Conservation (phyloP, 768 basidiomycete genomes). For the Boletus vermiculosoides region DNA sequence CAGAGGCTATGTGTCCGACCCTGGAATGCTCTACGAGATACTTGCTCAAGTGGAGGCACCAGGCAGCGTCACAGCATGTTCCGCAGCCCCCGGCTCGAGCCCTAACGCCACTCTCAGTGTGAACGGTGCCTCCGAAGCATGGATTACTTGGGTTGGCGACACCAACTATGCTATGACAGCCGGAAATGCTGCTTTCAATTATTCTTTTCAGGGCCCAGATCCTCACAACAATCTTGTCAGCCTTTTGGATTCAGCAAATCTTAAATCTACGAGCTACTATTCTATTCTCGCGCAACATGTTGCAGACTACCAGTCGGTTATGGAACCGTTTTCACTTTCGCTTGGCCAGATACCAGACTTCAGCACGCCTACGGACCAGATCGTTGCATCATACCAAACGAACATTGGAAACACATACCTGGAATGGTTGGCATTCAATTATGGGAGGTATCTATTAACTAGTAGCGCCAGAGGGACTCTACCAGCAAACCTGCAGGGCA, state of each 20-base stretch:
- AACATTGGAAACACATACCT: slow-evolving; percentile 61
- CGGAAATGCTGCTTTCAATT: slow-evolving; percentile 52
- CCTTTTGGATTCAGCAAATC: slow-evolving; percentile 34
- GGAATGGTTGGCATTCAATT: slow-evolving; percentile 75
- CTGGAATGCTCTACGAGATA: slow-evolving; percentile 74
- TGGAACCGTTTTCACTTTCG: slow-evolving; percentile 51
- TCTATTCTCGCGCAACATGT: slow-evolving; percentile 48
- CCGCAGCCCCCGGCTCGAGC: slow-evolving; percentile 21
- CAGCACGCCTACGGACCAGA: slow-evolving; percentile 52
- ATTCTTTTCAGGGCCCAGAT: slow-evolving; percentile 63
- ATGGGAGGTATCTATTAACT: slow-evolving; percentile 63
- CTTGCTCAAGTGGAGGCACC: slow-evolving; percentile 47
- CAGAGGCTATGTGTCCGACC: slow-evolving; percentile 44
- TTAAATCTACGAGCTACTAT: slow-evolving; percentile 33
- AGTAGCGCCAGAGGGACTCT: slow-evolving; percentile 61
- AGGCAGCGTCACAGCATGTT: slow-evolving; percentile 35
- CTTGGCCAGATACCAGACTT: slow-evolving; percentile 60
- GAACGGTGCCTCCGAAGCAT: slow-evolving; percentile 47
- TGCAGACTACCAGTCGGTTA: slow-evolving; percentile 46
- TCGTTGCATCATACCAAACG: slow-evolving; percentile 51
- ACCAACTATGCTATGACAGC: slow-evolving; percentile 67
- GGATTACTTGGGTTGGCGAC: slow-evolving; percentile 73
- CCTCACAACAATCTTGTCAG: slow-evolving; percentile 49
- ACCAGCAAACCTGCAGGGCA: slow-evolving; percentile 73
- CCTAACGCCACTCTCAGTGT: slow-evolving; percentile 52